Evolutionary conservation across 2,329 filamentous ascomycete species (phyloP).

Genomic region (Penicillium thymicola): DNA sequence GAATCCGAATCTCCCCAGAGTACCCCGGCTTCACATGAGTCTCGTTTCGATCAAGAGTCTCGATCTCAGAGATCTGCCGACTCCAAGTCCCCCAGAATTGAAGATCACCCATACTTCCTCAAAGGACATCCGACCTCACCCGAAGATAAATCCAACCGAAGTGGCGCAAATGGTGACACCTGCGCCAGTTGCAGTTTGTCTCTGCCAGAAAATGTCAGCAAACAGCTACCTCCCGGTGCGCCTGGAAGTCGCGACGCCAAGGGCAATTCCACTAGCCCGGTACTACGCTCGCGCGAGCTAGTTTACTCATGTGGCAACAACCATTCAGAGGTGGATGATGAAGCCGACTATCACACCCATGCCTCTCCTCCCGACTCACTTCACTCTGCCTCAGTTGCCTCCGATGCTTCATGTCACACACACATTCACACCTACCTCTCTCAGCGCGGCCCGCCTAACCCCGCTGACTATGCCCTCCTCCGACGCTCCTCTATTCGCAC

Average conservation of each 20-base stretch:
- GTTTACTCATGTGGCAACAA: conserved; percentile 50
- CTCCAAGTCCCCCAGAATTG: conserved; percentile 37
- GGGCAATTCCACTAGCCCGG: conserved; percentile 51
- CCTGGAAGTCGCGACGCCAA: conserved; percentile 51
- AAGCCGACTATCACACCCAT: conserved; percentile 34
- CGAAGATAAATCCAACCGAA: conserved; percentile 47
- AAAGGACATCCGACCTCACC: conserved; percentile 35
- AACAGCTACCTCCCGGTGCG: conserved; percentile 52
- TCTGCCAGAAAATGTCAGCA: conserved; percentile 53
- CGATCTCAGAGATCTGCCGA: conserved; percentile 15
- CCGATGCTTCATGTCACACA: conserved; percentile 50
- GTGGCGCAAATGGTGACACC: conserved; percentile 48
- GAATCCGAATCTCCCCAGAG: conserved; percentile 40
- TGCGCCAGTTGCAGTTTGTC: conserved; percentile 58
- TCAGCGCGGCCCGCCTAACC: conserved; percentile 54
- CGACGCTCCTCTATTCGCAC: conserved; percentile 58
- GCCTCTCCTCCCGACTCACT: conserved; percentile 40
- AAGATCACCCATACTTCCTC: conserved; percentile 53
- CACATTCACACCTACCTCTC: conserved; percentile 58
- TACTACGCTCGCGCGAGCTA: conserved; percentile 54
- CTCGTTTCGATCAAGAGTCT: conserved; percentile 13
- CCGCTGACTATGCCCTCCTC: conserved; percentile 53
- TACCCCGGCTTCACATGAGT: conserved; percentile 23
- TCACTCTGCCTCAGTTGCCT: conserved; percentile 42
- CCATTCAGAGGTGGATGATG: conserved; percentile 38